Evolutionary conservation across 2,329 filamentous ascomycete genomes (phyloP).

Genomic region (Neonectria ditissima): DNA sequence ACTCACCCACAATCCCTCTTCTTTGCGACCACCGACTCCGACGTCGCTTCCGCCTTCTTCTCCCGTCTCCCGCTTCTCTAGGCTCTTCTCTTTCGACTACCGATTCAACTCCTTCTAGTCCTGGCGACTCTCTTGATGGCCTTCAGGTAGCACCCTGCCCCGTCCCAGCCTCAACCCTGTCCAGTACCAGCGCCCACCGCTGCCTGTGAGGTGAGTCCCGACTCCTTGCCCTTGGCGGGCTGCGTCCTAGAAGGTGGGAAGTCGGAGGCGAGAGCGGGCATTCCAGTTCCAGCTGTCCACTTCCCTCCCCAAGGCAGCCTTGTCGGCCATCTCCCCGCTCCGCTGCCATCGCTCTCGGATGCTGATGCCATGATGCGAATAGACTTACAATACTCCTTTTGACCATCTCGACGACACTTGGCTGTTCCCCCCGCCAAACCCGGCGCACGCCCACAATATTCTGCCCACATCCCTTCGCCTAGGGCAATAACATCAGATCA

Average conservation of each 20-base stretch:
- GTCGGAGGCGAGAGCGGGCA: conserved; percentile 27
- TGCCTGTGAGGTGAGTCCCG: conserved; percentile 43
- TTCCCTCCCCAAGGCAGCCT: conserved; percentile 31
- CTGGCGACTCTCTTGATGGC: conserved; percentile 38
- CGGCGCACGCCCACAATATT: conserved; percentile 43
- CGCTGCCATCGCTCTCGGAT: conserved; percentile 28
- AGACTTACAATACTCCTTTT: conserved; percentile 31
- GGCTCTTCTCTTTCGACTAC: not conserved
- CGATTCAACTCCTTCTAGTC: not conserved
- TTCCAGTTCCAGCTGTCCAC: conserved; percentile 42
- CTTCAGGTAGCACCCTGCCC: conserved; percentile 32
- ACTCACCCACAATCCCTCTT: conserved; percentile 40
- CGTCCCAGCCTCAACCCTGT: conserved; percentile 9
- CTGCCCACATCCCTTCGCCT: conserved; percentile 35
- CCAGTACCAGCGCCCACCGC: conserved; percentile 23
- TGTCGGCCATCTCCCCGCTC: conserved; percentile 31
- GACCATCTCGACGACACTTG: conserved; percentile 31
- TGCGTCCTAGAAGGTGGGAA: conserved; percentile 28
- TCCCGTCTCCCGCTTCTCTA: conserved; percentile 9
- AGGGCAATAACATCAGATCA: conserved; percentile 39
- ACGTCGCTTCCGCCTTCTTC: conserved; percentile 28
- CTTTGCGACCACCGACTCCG: conserved; percentile 37
- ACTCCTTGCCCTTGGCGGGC: conserved; percentile 27
- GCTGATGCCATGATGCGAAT: conserved; percentile 36
- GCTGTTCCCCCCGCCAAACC: conserved; percentile 29